Percentiles rank a stretch among this genome's conserved stretches.
Evolutionary conservation across 176 grass and related monocot genomes (phyloP).

Genomic region (Rhynchospora tenuis): DNA sequence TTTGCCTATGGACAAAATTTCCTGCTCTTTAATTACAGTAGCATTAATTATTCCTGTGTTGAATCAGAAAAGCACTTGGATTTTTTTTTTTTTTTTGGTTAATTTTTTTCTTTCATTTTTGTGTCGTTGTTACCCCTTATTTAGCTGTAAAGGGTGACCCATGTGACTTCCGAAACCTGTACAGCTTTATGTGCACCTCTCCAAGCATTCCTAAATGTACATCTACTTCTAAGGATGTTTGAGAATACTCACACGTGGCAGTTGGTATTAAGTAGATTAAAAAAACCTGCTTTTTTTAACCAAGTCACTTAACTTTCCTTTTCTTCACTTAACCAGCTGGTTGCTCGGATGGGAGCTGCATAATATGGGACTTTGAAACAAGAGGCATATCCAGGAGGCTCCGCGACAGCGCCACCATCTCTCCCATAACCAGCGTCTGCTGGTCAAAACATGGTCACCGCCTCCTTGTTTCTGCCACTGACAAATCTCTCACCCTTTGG

Average conservation of each 20-base stretch:
- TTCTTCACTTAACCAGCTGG: conserved; percentile 61
- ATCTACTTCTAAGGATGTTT: not conserved
- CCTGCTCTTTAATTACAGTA: not conserved
- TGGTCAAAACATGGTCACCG: conserved; percentile 92
- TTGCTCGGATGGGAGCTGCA: conserved; percentile 76
- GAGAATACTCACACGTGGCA: not conserved
- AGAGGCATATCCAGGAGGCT: conserved; percentile 87
- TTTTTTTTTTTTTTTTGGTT: not conserved
- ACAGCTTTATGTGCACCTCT: not conserved
- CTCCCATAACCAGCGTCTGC: conserved; percentile 89
- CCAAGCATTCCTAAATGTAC: not conserved
- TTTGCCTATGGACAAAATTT: not conserved
- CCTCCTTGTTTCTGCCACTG: conserved; percentile 94
- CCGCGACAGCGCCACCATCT: conserved; percentile 73
- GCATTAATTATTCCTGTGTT: not conserved
- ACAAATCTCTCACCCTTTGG: conserved; percentile 91
- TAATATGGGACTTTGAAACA: conserved; percentile 99
- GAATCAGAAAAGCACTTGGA: not conserved
- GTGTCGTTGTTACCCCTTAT: not conserved
- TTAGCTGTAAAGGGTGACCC: not conserved
- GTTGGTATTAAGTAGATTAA: not conserved
- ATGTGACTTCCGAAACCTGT: not conserved
- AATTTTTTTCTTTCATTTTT: not conserved
- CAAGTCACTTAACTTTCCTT: not conserved
- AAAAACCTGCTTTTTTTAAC: not conserved